A percentile compares a stretch with the other conserved stretches of the same genome.
Evolutionary conservation across 169 alveolate species (phyloP).

Genomic region (Plasmodium blacklocki): DNA sequence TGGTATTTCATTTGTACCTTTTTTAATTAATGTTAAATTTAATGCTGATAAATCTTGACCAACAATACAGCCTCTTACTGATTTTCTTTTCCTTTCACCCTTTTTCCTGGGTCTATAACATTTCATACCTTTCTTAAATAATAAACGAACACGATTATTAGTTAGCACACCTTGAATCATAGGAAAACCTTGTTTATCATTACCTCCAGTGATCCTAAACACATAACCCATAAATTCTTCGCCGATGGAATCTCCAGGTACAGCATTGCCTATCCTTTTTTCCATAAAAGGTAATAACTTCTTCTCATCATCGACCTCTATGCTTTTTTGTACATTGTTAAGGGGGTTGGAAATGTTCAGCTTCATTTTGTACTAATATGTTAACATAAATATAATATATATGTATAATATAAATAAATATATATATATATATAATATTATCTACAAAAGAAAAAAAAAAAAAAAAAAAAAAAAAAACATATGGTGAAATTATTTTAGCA

Average conservation of each 20-base stretch:
- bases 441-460: too few species aligned
- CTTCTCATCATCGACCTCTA: slow-evolving; percentile 99
- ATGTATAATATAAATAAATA: too few species aligned
- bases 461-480: too few species aligned
- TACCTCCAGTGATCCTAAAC: slow-evolving; percentile 96
- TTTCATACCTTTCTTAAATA: slow-evolving; percentile 92
- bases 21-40: slow-evolving; percentile 95
- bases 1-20: slow-evolving; percentile 97
- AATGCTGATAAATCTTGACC: slow-evolving; percentile 99
- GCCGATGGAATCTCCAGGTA: slow-evolving; percentile 98
- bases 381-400: too few species aligned
- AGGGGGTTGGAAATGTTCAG: slow-evolving; percentile 96
- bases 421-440: too few species aligned
- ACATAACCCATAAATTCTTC: slow-evolving; percentile 98
- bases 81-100: slow-evolving; percentile 99
- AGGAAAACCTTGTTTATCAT: slow-evolving; percentile 99
- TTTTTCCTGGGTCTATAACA: slow-evolving; percentile 98
- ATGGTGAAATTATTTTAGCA: too few species aligned
- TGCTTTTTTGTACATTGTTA: slow-evolving; percentile 96
- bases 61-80: slow-evolving; percentile 99
- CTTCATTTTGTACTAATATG: slow-evolving; percentile 88
- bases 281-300: slow-evolving; percentile 97
- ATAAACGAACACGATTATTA: slow-evolving; percentile 90
- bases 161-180: slow-evolving; percentile 99
- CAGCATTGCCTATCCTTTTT: slow-evolving; percentile 98